These are phyloP conservation scores for Phytophthora tentaculata DNA, from an alignment of 352 stramenopile genomes.

Conservation along the genomic window DNA sequence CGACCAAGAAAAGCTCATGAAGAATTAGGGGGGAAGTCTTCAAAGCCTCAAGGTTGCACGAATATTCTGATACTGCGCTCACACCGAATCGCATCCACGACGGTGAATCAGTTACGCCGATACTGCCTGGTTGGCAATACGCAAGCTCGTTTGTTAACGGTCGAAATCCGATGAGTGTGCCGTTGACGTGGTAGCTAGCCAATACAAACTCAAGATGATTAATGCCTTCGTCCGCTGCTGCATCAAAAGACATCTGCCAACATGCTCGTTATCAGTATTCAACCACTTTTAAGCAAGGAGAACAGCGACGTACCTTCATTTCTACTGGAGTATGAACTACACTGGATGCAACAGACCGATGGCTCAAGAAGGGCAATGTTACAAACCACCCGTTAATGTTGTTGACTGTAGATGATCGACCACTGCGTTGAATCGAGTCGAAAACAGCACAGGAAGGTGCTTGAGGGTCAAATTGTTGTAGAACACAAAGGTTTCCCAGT, in stretches of 20 bases:
- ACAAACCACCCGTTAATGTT: constrained; percentile 66
- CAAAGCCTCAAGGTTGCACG: constrained; percentile 72
- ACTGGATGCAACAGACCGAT: constrained; percentile 57
- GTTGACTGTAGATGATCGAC: constrained; percentile 51
- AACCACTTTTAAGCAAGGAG: neutral
- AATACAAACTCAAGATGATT: constrained; percentile 89
- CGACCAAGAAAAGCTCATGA: constrained; percentile 93
- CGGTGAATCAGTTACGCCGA: constrained; percentile 26
- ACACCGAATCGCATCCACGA: constrained; percentile 88
- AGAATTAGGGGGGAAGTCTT: constrained; percentile 58
- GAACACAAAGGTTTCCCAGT: constrained; percentile 93
- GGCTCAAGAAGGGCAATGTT: constrained; percentile 92
- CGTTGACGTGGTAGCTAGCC: constrained; percentile 88
- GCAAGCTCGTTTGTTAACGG: constrained; percentile 79
- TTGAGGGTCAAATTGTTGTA: constrained; percentile 87
- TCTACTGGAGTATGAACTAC: constrained; percentile 73
- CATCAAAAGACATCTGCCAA: constrained; percentile 83
- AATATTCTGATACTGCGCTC: constrained; percentile 58
- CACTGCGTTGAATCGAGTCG: constrained; percentile 69
- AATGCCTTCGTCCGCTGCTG: constrained; percentile 44
- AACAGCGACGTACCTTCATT: constrained; percentile 64
- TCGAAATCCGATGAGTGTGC: constrained; percentile 80
- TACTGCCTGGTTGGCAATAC: constrained; percentile 64
- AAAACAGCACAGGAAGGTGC: constrained; percentile 79
- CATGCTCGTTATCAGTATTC: constrained; percentile 6